Conservation (phyloP, 305 asterid species). For the Fraxinus platypoda region DNA sequence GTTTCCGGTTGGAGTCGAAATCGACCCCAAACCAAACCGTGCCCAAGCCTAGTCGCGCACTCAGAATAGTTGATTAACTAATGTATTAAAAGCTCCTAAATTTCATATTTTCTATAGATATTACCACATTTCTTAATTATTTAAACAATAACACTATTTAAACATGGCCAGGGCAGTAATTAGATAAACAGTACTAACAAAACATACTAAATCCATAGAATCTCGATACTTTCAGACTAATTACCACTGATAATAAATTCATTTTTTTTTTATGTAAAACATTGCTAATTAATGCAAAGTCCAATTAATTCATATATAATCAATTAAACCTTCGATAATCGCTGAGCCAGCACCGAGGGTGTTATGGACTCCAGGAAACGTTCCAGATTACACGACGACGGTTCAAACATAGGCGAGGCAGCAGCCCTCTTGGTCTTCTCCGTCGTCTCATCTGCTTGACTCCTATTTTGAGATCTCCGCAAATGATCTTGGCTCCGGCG, state of each 20-base stretch:
- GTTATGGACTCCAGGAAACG: conserved; percentile 37
- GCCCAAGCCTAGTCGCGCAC: background rate
- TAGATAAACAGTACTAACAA: background rate
- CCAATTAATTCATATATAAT: background rate
- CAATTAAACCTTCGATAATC: conserved; percentile 37
- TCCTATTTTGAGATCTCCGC: conserved; percentile 32
- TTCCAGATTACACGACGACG: conserved; percentile 31
- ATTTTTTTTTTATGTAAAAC: background rate
- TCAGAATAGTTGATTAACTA: background rate
- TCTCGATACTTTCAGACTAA: background rate
- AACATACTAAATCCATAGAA: background rate
- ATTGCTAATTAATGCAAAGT: background rate
- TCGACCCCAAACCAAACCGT: no score
- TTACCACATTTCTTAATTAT: background rate
- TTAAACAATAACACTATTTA: background rate
- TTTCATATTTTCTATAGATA: background rate
- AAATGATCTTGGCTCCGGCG: conserved; percentile 33
- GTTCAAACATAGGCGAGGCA: background rate
- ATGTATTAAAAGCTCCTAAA: background rate
- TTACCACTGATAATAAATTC: background rate
- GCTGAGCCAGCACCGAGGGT: conserved; percentile 43
- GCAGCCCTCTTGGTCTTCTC: conserved; percentile 12
- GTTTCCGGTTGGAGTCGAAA: no score
- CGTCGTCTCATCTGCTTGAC: conserved; percentile 21
- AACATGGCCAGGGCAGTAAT: background rate